Conservation (phyloP, 768 basidiomycete genomes). For the Suillus bovinus region DNA sequence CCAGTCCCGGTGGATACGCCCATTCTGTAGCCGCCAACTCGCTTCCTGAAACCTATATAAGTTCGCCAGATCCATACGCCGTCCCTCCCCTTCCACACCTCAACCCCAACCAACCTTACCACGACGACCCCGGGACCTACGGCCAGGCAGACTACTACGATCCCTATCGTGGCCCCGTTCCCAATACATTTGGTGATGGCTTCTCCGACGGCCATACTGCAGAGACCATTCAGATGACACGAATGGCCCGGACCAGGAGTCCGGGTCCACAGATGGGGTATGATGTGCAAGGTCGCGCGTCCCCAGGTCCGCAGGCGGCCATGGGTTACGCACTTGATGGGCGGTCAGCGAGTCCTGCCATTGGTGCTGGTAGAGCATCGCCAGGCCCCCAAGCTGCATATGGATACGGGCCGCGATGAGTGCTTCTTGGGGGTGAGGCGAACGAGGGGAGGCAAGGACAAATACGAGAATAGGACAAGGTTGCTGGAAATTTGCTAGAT, state of each 20-base stretch:
- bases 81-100: constrained; percentile 81
- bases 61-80: constrained; percentile 68
- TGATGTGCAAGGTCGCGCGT: constrained; percentile 33
- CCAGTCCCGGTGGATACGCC: constrained; percentile 47
- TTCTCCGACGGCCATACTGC: constrained; percentile 31
- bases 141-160: constrained; percentile 62
- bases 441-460: neutral
- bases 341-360: constrained; percentile 30
- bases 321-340: constrained; percentile 35
- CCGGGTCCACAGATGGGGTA: constrained; percentile 46
- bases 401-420: constrained; percentile 37
- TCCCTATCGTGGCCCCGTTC: constrained; percentile 78
- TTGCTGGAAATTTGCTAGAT: constrained; percentile 11
- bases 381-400: constrained; percentile 52
- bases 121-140: constrained; percentile 59
- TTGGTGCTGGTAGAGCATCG: constrained; percentile 36
- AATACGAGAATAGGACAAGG: neutral
- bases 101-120: constrained; percentile 76
- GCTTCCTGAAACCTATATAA: constrained; percentile 39
- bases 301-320: constrained; percentile 46
- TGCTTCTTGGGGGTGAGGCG: neutral
- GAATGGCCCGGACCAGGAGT: constrained; percentile 45
- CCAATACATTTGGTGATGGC: constrained; percentile 56
- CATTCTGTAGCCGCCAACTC: constrained; percentile 47
- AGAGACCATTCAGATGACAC: constrained; percentile 78